Evolutionary conservation across 1,284 basidiomycete species (phyloP), one percentile per base, ranked within the genome.

Genomic region (Vanrija sp.): DNA sequence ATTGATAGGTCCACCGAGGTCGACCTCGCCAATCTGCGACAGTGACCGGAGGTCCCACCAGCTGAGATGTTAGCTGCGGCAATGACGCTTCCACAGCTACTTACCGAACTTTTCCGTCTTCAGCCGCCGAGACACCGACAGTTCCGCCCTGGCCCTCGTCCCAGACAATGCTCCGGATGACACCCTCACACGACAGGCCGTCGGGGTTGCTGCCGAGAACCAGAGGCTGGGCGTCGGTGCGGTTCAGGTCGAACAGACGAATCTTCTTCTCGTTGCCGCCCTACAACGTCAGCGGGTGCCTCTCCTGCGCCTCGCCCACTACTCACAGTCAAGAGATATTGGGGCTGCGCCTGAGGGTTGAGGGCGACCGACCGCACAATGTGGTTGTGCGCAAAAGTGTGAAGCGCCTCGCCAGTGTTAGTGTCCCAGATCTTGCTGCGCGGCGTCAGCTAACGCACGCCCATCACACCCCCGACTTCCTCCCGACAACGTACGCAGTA

Each of bases 251-350:
- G 74, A 97, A 98, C 69, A 98, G 85, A 54, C 95, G 83, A 53
- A 97, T 87, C 79, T 93, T 97, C 82, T 97, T 98, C 78, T 98
- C 96, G 79, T 97, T 88, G 1, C 95, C 95, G 43, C 92, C 75
- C 94, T n/a, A 90, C 92, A 5, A 34, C 34, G 28, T 25, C 28
- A 49, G 40, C 34, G 28, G 7, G 6, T 14, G 5, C 6, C 29
- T 16, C 38, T 15, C 15, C 18, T 7, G 12, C n/a, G n/a, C n/a
- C n/a, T n/a, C n/a, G n/a, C 6, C 38, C 34, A 19, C 6, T n/a
- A 58, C 69, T 63, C 51, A 74, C 72, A 0, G 75, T 77, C n/a
- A 77, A 58, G 19, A 77, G 68, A 54, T 77, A 77, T 61, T 77
- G 74, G 1, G 75, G 73, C 47, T 65, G 65, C 19, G 60, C 63